phyloP scores from a whole-genome alignment of 306 rosid species.

The Acacia acuminata region DNA sequence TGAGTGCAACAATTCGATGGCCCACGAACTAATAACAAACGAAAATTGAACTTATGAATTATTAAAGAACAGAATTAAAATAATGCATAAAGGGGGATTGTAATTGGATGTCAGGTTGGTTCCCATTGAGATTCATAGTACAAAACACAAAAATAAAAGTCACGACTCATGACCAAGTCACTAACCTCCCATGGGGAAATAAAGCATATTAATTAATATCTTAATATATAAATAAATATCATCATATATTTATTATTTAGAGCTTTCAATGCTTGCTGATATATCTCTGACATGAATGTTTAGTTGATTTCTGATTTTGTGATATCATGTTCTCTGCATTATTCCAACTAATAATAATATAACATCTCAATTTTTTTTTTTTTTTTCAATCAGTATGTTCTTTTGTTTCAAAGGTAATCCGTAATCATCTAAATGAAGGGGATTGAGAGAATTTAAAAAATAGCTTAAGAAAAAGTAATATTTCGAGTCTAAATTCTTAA shows the following conservation, averaged over 20 bases:
- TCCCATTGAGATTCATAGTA: constrained; percentile 40
- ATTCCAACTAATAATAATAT: not conserved
- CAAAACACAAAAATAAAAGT: not conserved
- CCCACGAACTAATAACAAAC: constrained; percentile 20
- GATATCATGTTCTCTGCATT: not conserved
- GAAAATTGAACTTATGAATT: not conserved
- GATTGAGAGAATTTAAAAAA: not conserved
- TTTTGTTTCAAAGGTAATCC: not conserved
- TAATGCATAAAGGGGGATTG: constrained; percentile 11
- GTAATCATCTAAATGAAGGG: not conserved
- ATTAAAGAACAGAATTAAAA: not conserved
- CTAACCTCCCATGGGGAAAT: constrained; percentile 2
- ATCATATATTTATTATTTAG: not conserved
- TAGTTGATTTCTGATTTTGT: not conserved
- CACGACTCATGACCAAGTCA: not conserved
- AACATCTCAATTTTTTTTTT: not conserved
- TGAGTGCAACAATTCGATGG: constrained; percentile 7
- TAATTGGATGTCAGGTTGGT: constrained; percentile 35
- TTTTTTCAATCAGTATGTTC: not conserved
- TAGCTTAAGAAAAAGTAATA: no score
- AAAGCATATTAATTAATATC: not conserved
- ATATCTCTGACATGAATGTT: not conserved
- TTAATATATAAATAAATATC: not conserved
- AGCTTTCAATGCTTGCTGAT: not conserved
- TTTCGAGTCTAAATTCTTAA: no score